Evolutionary conservation across 2,329 filamentous ascomycete species (phyloP).

Genomic region (Xylariales sp.): DNA sequence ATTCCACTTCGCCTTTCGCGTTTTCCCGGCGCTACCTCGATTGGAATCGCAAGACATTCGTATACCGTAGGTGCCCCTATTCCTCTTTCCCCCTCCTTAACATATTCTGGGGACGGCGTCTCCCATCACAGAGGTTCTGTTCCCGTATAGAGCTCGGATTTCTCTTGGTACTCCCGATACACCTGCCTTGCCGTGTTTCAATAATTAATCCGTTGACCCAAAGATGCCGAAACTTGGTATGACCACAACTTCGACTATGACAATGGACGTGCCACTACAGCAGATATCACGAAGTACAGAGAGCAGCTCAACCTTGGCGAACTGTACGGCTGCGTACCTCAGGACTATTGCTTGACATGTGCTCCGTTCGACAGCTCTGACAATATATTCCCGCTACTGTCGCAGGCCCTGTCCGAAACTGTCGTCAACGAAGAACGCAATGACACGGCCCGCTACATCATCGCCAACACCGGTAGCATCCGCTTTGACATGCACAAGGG

Average conservation of each 20-base stretch:
- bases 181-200: neutral
- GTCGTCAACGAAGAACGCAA: constrained; percentile 65
- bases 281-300: constrained; percentile 62
- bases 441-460: constrained; percentile 64
- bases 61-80: constrained; percentile 56
- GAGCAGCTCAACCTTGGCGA: constrained; percentile 65
- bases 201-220: neutral
- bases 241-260: constrained; percentile 62
- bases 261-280: constrained; percentile 59
- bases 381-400: constrained; percentile 67
- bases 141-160: neutral
- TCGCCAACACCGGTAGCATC: constrained; percentile 70
- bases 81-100: neutral
- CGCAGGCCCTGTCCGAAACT: constrained; percentile 61
- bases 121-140: neutral
- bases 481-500: constrained; percentile 73
- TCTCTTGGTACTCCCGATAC: neutral
- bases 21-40: constrained; percentile 74
- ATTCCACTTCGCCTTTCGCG: constrained; percentile 53
- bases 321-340: constrained; percentile 70
- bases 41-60: constrained; percentile 74
- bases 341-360: constrained; percentile 68
- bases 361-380: constrained; percentile 62
- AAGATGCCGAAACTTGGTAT: constrained; percentile 61
- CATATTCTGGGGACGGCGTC: neutral